Evolutionary conservation across 78 protist genomes (phyloP).

Genomic region (Dictyostelium intermedium): DNA sequence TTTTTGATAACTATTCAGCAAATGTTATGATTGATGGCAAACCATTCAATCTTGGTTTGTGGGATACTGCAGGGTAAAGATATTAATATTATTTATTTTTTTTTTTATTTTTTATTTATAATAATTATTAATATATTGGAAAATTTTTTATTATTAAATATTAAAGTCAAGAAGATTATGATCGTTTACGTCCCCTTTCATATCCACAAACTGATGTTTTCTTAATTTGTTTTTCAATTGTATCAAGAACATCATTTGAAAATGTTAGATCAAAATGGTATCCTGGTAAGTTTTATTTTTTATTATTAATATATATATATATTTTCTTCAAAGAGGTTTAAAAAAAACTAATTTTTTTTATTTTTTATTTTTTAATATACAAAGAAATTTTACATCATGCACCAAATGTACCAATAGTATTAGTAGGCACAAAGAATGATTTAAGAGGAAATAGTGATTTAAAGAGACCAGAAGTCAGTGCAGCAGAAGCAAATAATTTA

Average conservation of each 20-base stretch:
- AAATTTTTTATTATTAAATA: too few species aligned
- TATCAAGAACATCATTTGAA: constrained; percentile 58
- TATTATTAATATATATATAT: too few species aligned
- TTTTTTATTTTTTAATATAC: neutral
- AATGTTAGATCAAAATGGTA: constrained; percentile 70
- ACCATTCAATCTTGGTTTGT: constrained; percentile 68
- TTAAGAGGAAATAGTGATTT: constrained; percentile 12
- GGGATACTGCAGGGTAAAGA: constrained; percentile 84
- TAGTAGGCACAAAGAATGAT: constrained; percentile 82
- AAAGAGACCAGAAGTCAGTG: constrained; percentile 31
- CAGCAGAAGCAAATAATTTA: constrained; percentile 34
- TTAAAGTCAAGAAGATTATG: constrained; percentile 83
- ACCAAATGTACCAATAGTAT: constrained; percentile 62
- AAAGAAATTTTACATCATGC: constrained; percentile 69
- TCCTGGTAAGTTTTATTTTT: neutral
- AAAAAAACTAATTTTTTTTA: neutral
- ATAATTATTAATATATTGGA: neutral
- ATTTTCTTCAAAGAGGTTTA: too few species aligned
- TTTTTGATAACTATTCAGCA: constrained; percentile 84
- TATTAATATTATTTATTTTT: constrained; percentile 36
- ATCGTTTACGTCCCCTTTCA: constrained; percentile 79
- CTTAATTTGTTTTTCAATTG: constrained; percentile 57
- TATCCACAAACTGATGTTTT: constrained; percentile 84
- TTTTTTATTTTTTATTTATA: too few species aligned
- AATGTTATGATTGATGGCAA: constrained; percentile 83